Evolutionary conservation across 176 grass and related monocot genomes (phyloP).

Genomic region (Luzula sylvatica): DNA sequence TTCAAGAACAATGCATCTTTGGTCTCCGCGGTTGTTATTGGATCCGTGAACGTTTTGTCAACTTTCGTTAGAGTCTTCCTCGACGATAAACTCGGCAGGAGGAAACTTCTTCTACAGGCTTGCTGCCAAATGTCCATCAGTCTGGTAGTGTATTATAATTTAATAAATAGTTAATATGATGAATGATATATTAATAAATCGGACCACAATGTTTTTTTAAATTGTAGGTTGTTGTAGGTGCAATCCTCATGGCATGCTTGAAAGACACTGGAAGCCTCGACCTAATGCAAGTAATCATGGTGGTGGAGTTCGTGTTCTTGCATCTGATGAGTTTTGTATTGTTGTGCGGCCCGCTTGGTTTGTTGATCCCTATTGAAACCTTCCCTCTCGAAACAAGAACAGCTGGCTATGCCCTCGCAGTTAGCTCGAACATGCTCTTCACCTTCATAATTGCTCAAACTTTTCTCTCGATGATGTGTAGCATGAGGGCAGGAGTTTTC

Average conservation of each 20-base stretch:
- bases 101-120: slow-evolving; percentile 41
- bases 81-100: slow-evolving; percentile 37
- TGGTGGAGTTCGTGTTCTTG: slow-evolving; percentile 42
- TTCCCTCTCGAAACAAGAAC: too few species aligned
- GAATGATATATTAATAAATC: neutral
- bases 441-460: too few species aligned
- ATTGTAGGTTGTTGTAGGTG: slow-evolving; percentile 29
- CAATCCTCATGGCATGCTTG: slow-evolving; percentile 27
- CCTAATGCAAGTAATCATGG: neutral
- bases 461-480: too few species aligned
- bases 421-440: too few species aligned
- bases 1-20: slow-evolving; percentile 31
- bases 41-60: slow-evolving; percentile 38
- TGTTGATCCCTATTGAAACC: too few species aligned
- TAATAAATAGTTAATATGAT: neutral
- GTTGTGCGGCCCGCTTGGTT: too few species aligned
- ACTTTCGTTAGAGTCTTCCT: slow-evolving; percentile 39
- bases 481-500: too few species aligned
- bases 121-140: slow-evolving; percentile 48
- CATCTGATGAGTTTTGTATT: slow-evolving; percentile 59
- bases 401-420: too few species aligned
- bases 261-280: neutral
- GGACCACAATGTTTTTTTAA: neutral
- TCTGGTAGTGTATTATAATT: slow-evolving; percentile 23
- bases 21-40: slow-evolving; percentile 41